Conservation (phyloP, 139 green algal species). For the Limnomonas spitsbergensis region DNA sequence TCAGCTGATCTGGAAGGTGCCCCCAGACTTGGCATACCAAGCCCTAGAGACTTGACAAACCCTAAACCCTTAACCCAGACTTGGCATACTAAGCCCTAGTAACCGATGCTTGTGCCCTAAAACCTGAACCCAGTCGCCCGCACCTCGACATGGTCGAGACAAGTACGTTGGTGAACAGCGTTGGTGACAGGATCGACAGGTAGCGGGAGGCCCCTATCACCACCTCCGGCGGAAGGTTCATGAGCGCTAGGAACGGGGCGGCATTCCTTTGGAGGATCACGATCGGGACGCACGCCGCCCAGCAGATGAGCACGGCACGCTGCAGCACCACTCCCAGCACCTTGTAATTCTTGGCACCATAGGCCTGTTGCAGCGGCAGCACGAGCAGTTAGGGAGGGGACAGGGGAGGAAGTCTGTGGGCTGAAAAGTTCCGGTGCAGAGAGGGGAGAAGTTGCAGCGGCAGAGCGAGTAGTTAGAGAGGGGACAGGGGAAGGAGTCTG, state of each 20-base stretch:
- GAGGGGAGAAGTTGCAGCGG: neutral
- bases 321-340: constrained; percentile 8
- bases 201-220: neutral
- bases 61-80: no score
- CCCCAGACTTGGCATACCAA: no score
- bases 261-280: neutral
- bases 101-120: no score
- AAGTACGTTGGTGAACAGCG: constrained; percentile 23
- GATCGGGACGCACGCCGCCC: constrained; percentile 2
- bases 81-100: no score
- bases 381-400: neutral
- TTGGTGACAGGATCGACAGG: neutral
- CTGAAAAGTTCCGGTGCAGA: no score
- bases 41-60: no score
- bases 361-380: constrained; percentile 9
- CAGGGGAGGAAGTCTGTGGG: no score
- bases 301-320: constrained; percentile 6
- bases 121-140: no score
- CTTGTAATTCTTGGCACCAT: constrained; percentile 14
- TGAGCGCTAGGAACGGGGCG: neutral
- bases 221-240: constrained; percentile 5
- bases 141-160: no score
- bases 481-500: no score
- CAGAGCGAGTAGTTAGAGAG: neutral
- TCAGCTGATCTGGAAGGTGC: no score